Conservation (phyloP, 2,329 filamentous ascomycete genomes). For the Stachybotrys elegans region DNA sequence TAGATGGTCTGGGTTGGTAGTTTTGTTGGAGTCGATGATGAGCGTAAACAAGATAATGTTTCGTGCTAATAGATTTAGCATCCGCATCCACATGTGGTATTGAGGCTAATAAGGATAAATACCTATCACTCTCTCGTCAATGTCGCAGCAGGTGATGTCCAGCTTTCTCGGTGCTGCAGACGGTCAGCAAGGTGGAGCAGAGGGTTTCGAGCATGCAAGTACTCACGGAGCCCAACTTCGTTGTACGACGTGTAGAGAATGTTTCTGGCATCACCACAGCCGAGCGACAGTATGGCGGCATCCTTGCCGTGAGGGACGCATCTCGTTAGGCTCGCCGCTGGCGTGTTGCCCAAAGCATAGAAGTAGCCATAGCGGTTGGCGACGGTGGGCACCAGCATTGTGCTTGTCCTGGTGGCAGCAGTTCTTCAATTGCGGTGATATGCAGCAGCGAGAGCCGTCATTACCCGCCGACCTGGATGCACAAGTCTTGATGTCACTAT, state of each 20-base stretch:
- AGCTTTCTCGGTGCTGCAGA: conserved; percentile 32
- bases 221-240: conserved; percentile 32
- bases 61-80: conserved; percentile 37
- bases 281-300: conserved; percentile 48
- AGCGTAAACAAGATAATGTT: conserved; percentile 50
- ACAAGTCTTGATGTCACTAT: no score
- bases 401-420: no score
- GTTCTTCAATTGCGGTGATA: background rate
- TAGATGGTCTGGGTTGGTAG: conserved; percentile 20
- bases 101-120: conserved; percentile 8
- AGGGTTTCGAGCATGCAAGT: background rate
- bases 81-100: conserved; percentile 5
- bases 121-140: conserved; percentile 46
- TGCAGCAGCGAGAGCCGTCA: no score
- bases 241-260: conserved; percentile 49
- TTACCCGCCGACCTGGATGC: no score
- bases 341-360: conserved; percentile 50
- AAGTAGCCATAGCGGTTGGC: conserved; percentile 26
- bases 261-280: conserved; percentile 52
- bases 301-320: conserved; percentile 43
- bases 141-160: conserved; percentile 54
- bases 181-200: conserved; percentile 13
- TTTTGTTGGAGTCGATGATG: conserved; percentile 35
- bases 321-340: conserved; percentile 43
- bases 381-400: conserved; percentile 32